These are phyloP conservation scores for Marchantia paleacea DNA, from an alignment of 225 moss, liverwort and hornwort species.

Conservation along the genomic window DNA sequence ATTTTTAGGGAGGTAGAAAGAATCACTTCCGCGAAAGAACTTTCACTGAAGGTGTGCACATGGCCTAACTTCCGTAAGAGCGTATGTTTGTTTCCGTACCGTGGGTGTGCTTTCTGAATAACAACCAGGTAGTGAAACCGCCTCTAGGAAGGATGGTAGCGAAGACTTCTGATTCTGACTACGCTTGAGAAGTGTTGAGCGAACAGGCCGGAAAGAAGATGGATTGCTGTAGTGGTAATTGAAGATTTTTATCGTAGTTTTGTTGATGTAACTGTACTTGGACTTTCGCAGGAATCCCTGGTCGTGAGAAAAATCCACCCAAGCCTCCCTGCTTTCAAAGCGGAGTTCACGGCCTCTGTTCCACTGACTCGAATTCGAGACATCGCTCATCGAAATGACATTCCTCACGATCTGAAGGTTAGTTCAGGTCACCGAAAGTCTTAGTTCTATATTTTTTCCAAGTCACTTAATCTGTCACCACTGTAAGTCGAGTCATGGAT, in stretches of 20 bases:
- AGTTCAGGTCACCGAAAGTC: neutral
- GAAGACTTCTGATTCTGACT: neutral
- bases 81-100: neutral
- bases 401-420: conserved; percentile 88
- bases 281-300: conserved; percentile 50
- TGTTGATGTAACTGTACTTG: neutral
- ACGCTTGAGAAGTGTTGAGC: neutral
- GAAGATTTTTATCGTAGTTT: neutral
- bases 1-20: conserved; percentile 90
- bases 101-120: neutral
- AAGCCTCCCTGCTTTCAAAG: conserved; percentile 90
- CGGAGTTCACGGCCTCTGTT: conserved; percentile 92
- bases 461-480: no score
- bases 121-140: neutral
- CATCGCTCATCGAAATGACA: conserved; percentile 93
- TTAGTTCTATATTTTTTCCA: neutral
- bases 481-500: no score
- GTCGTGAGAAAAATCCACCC: conserved; percentile 91
- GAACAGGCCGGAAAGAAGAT: neutral
- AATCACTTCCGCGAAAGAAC: conserved; percentile 44
- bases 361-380: conserved; percentile 90
- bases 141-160: neutral
- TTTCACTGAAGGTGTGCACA: conserved; percentile 41
- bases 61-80: neutral
- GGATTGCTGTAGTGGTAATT: neutral